phyloP scores from a whole-genome alignment of 1,139 yeast species.

The Candida neerlandica region DNA sequence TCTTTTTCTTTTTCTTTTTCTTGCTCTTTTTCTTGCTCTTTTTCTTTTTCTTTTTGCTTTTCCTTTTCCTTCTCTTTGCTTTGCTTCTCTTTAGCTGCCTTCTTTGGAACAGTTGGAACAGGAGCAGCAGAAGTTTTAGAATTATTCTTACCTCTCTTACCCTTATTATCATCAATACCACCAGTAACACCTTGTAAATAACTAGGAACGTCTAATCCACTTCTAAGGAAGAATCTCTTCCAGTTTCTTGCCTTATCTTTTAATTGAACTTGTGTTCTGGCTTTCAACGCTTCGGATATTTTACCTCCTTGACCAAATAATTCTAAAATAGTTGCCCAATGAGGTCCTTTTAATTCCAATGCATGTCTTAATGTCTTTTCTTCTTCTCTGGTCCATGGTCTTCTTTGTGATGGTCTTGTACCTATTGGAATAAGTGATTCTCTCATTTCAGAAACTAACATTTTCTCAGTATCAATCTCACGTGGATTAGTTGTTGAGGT shows the following conservation, averaged over 20 bases:
- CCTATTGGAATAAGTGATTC: conserved; percentile 48
- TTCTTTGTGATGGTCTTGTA: conserved; percentile 40
- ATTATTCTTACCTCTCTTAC: conserved; percentile 25
- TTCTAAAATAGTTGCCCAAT: conserved; percentile 88
- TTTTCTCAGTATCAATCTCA: conserved; percentile 28
- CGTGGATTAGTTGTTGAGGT: background rate
- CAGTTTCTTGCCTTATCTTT: conserved; percentile 96
- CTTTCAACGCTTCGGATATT: conserved; percentile 77
- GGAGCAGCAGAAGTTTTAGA: conserved; percentile 50
- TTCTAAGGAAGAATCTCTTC: conserved; percentile 81
- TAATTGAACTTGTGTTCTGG: conserved; percentile 85
- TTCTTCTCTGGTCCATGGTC: conserved; percentile 89
- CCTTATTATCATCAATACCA: conserved; percentile 54
- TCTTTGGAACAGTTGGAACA: conserved; percentile 23
- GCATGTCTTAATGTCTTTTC: conserved; percentile 86
- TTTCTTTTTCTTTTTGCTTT: conserved; percentile 8
- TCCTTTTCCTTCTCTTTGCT: background rate
- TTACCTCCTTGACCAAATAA: conserved; percentile 92
- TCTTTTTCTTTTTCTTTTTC: background rate
- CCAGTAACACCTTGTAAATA: conserved; percentile 86
- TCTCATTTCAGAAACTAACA: conserved; percentile 50
- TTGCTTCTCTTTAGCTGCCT: conserved; percentile 3
- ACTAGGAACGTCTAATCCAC: conserved; percentile 71
- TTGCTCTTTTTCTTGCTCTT: background rate
- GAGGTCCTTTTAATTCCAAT: conserved; percentile 81